phyloP scores from a whole-genome alignment of 805 yeast species.

The Saccharomyces cerevisiae region DNA sequence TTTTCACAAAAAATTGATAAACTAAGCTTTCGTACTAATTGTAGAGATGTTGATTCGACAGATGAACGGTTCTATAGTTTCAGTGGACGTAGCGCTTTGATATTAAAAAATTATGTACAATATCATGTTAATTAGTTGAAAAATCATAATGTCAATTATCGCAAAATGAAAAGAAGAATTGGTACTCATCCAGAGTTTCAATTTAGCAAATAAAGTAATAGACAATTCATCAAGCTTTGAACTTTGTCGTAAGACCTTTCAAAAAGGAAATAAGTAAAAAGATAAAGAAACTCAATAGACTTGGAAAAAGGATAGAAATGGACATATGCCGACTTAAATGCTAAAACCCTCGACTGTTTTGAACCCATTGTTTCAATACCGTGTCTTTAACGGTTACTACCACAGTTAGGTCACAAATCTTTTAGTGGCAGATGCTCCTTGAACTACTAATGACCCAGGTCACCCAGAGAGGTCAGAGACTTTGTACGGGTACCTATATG shows the following conservation, averaged over 20 bases:
- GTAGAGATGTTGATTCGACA: neutral
- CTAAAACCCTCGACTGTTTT: neutral
- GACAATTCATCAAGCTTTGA: too few species aligned
- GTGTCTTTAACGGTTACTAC: conserved; percentile 5
- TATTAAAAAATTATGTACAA: neutral
- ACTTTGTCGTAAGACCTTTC: too few species aligned
- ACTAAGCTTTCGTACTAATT: neutral
- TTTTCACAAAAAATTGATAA: neutral
- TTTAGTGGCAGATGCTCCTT: conserved; percentile 1
- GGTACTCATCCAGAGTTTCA: too few species aligned
- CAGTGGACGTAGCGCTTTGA: too few species aligned
- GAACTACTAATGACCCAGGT: neutral
- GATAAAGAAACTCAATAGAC: neutral
- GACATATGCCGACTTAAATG: neutral
- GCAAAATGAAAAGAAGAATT: too few species aligned
- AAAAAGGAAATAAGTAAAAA: neutral
- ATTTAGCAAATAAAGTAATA: too few species aligned
- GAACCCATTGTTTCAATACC: neutral
- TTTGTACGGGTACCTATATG: conserved; percentile 4
- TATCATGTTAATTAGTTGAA: too few species aligned
- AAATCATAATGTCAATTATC: too few species aligned
- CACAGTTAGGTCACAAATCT: conserved; percentile 3
- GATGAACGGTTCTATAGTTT: neutral
- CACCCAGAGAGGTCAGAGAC: conserved; percentile 1
- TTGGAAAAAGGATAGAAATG: neutral